phyloP scores from a whole-genome alignment of 768 basidiomycete genomes.

The Leucosporidium creatinivorum region DNA sequence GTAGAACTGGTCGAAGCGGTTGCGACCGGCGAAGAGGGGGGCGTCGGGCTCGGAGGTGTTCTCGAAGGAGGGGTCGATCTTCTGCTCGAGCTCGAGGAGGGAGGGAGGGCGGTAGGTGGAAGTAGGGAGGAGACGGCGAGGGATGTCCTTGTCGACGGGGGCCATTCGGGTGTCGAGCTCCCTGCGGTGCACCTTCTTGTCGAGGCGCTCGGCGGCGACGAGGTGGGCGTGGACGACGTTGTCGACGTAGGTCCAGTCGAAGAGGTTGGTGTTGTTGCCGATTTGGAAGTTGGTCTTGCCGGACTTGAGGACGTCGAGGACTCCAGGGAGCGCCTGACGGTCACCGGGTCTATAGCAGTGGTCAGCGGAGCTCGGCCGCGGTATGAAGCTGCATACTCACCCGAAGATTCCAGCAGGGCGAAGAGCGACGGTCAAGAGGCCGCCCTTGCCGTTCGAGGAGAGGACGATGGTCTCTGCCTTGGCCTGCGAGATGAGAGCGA shows the following conservation, averaged over 20 bases:
- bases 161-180: conserved; percentile 42
- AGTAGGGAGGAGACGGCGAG: conserved; percentile 29
- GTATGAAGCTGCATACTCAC: conserved; percentile 45
- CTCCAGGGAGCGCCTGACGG: conserved; percentile 71
- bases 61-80: conserved; percentile 26
- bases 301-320: conserved; percentile 68
- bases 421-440: conserved; percentile 78
- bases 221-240: conserved; percentile 92
- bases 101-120: conserved; percentile 18
- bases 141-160: conserved; percentile 38
- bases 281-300: conserved; percentile 88
- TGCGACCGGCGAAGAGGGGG: conserved; percentile 26
- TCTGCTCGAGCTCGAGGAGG: conserved; percentile 20
- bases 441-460: conserved; percentile 74
- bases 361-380: background rate
- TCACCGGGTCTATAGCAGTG: conserved; percentile 68
- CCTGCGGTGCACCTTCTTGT: conserved; percentile 37
- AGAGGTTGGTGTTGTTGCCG: conserved; percentile 84
- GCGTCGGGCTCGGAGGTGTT: conserved; percentile 16
- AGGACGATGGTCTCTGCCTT: conserved; percentile 77
- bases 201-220: conserved; percentile 81
- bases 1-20: conserved; percentile 38
- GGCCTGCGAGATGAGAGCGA: conserved; percentile 42
- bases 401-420: conserved; percentile 95
- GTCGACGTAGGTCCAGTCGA: conserved; percentile 94